These are phyloP conservation scores for Chlorella vulgaris DNA, from an alignment of 139 green algal species.

Conservation along the genomic window DNA sequence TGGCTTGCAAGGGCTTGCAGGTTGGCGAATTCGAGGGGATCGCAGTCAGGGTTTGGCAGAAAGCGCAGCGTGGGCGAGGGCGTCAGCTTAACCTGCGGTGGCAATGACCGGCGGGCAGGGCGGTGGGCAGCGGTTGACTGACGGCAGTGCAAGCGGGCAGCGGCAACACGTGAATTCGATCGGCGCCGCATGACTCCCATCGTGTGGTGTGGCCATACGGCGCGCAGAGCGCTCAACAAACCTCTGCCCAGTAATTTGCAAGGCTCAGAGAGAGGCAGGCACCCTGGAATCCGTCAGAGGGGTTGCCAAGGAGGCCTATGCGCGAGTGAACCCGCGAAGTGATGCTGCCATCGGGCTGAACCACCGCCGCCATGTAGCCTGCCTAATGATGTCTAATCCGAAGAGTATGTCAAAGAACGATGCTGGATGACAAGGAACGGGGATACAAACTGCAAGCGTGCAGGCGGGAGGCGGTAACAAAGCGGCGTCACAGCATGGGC, in stretches of 20 bases:
- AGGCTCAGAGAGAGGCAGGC: slow-evolving; percentile 73
- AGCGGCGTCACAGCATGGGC: not conserved
- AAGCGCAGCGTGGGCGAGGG: slow-evolving; percentile 53
- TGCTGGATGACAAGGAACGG: too few species aligned
- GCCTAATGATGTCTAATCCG: too few species aligned
- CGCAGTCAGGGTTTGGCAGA: slow-evolving; percentile 69
- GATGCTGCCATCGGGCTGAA: not conserved
- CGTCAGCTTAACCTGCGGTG: slow-evolving; percentile 57
- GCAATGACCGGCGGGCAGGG: not conserved
- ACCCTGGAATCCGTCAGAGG: slow-evolving; percentile 78
- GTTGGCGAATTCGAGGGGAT: slow-evolving; percentile 55
- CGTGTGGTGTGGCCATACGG: not conserved
- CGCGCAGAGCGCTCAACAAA: slow-evolving; percentile 29
- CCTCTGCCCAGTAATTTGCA: slow-evolving; percentile 81
- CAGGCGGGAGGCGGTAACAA: too few species aligned
- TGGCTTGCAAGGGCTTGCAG: slow-evolving; percentile 49
- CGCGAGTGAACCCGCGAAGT: slow-evolving; percentile 53
- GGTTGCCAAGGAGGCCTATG: slow-evolving; percentile 87
- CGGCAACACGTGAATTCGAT: too few species aligned
- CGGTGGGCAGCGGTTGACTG: too few species aligned
- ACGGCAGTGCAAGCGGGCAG: too few species aligned
- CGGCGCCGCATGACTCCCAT: too few species aligned
- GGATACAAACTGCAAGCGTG: too few species aligned
- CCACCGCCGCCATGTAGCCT: not conserved
- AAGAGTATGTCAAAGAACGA: too few species aligned